phyloP scores from a whole-genome alignment of 495 filamentous ascomycete species.

The Oidiodendron maius region DNA sequence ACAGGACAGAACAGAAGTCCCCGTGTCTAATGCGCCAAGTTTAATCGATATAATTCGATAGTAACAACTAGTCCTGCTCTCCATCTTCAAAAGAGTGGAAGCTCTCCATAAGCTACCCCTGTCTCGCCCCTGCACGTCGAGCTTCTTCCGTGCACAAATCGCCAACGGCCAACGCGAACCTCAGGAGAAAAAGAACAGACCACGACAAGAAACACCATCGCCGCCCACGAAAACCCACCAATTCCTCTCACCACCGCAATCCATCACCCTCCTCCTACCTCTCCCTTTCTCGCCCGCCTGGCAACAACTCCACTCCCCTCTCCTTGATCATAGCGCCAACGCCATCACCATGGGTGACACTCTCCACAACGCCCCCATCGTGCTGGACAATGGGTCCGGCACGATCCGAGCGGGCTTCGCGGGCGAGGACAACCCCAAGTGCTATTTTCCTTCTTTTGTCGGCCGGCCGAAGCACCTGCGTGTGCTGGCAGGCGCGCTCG shows the following conservation, averaged over 20 bases:
- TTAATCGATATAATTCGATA: no score
- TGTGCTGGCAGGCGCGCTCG: slow-evolving; percentile 89
- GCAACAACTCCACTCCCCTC: not conserved
- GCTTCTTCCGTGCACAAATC: no score
- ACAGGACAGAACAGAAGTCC: no score
- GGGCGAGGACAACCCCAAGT: slow-evolving; percentile 91
- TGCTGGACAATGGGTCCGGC: slow-evolving; percentile 97
- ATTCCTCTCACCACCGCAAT: not conserved
- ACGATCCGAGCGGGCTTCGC: slow-evolving; percentile 97
- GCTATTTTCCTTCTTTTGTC: slow-evolving; percentile 96
- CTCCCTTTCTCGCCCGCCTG: not conserved
- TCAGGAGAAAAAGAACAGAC: not conserved
- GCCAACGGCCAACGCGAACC: not conserved
- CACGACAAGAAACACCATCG: no score
- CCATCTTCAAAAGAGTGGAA: no score
- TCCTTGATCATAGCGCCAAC: not conserved
- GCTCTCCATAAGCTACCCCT: no score
- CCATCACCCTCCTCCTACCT: not conserved
- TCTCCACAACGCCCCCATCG: slow-evolving; percentile 94
- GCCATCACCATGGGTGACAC: slow-evolving; percentile 60
- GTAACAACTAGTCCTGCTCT: no score
- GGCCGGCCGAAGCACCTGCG: slow-evolving; percentile 95
- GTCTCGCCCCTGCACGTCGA: no score
- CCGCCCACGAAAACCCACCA: not conserved
- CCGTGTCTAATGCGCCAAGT: no score